Evolutionary conservation across 306 rosid species (phyloP), one percentile per base, ranked within the genome.

Genomic region (Benincasa hispida): DNA sequence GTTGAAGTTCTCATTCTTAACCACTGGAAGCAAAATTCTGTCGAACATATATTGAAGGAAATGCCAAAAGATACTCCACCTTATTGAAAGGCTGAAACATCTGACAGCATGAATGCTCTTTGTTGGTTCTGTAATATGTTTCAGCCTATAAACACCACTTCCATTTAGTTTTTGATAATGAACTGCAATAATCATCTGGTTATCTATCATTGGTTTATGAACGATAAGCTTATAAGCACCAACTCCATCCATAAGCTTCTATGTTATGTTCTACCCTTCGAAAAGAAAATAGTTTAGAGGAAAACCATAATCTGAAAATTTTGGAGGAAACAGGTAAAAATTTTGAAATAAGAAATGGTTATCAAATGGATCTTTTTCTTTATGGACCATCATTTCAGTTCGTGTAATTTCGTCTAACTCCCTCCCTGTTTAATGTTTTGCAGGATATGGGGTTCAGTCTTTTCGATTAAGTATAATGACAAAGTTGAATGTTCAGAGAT

Each of bases 381-480:
- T 47, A 18, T 35, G 30, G 1, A 25, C 8, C 22, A 30, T 15
- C 17, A n/a, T 15, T 61, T 17, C 0, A 6, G 10, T 62, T 62
- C 45, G 18, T 3, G 6, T 18, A 63, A 24, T 45, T 2, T 79
- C 75, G 47, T 45, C 54, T 70, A 6, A 45, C 42, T 15, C 37
- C 61, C 42, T 15, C 37, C 61, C 65, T 22, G 10, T 73, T 62
- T 79, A 47, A 37, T 42, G 17, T 60, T 72, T 55, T 84, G 94
- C 96, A 92, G 98, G 96, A 91, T 34, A 82, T 87, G 94, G 90
- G 89, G 28, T 86, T 92, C 92, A 84, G 93, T 83, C 96, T 90
- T 74, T 92, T 92, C 25, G 98, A 90, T 79, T 90, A 82, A 81
- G 81, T 39, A n/a, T 22, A 61, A 45, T 17, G 0, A 59, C 66